Evolutionary conservation across 2,329 filamentous ascomycete genomes (phyloP).

Genomic region (Fusarium papillatum): DNA sequence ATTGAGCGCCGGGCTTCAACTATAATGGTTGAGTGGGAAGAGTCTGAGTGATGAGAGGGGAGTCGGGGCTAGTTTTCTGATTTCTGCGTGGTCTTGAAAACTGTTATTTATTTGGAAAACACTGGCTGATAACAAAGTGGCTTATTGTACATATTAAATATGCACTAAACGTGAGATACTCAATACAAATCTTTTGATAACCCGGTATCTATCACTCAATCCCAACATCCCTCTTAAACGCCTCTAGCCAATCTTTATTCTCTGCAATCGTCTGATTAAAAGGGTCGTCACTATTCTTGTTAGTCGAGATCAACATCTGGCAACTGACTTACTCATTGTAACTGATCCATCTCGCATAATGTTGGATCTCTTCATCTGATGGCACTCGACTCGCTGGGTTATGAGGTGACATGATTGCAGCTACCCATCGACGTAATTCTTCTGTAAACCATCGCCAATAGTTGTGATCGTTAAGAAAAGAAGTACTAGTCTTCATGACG

Average conservation of each 20-base stretch:
- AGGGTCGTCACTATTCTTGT: slow-evolving; percentile 39
- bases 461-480: slow-evolving; percentile 43
- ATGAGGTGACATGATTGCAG: slow-evolving; percentile 41
- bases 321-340: slow-evolving; percentile 40
- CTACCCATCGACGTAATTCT: slow-evolving; percentile 41
- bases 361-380: slow-evolving; percentile 42
- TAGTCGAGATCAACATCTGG: neutral
- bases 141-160: no score
- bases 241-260: slow-evolving; percentile 41
- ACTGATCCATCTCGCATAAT: slow-evolving; percentile 44
- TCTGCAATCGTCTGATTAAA: slow-evolving; percentile 44
- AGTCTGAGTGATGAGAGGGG: neutral
- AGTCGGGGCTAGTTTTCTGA: neutral
- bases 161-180: neutral
- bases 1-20: no score
- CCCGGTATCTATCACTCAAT: slow-evolving; percentile 17
- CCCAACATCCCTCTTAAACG: slow-evolving; percentile 40
- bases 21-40: neutral
- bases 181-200: neutral
- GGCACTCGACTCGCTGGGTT: slow-evolving; percentile 40
- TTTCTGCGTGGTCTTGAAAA: neutral
- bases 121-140: neutral
- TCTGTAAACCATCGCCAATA: slow-evolving; percentile 39
- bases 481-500: slow-evolving; percentile 29
- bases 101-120: neutral